Evolutionary conservation across 164 flowering plant species (phyloP), one percentile per base, ranked within the genome.

Genomic region (Hamamelis virginiana): DNA sequence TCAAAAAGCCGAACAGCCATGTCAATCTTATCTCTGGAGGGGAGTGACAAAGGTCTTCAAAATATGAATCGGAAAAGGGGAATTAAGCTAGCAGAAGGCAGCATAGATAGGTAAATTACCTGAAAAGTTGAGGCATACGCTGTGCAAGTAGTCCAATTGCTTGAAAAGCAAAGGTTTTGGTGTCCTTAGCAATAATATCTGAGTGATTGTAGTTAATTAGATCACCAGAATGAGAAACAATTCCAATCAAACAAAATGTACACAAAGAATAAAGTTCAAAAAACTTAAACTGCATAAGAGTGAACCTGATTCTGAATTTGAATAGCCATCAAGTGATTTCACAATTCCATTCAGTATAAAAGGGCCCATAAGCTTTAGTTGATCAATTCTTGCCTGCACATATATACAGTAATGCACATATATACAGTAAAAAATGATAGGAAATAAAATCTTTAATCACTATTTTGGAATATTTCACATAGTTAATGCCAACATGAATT

Each of bases 111-210:
- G 59, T 26, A 18, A 25, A 61, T 56, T 67, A 90, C 98, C 96
- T 90, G 80, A 92, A 95, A 77, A 92, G 96, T 63, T 89, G 86
- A 72, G 98, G 98, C 90, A 95, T 80, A 47, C 98, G 97, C 75
- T 88, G 85, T 52, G 97, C 86, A 81, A 95, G 91, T 75, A 91
- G 78, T 51, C 98, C 98, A 79, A 95, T 88, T 19, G 97, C 91
- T 85, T 92, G 97, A 71, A 82, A 95, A 68, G 91, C 88, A 81
- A 89, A 95, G 41, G 72, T 79, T 77, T 84, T 95, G 52, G 89
- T 85, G 18, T 95, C 97, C 77, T 84, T 81, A 43, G 86, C 80
- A 77, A 72, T 61, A 15, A 81, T 50, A 75, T 87, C 97, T 93
- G 81, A 67, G 19, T 22, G 38, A 62, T 74, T 59, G 48, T 22